Percentiles rank a stretch among this genome's conserved stretches.
Evolutionary conservation across 306 rosid species (phyloP).

Genomic region (Boehmeria nivea): DNA sequence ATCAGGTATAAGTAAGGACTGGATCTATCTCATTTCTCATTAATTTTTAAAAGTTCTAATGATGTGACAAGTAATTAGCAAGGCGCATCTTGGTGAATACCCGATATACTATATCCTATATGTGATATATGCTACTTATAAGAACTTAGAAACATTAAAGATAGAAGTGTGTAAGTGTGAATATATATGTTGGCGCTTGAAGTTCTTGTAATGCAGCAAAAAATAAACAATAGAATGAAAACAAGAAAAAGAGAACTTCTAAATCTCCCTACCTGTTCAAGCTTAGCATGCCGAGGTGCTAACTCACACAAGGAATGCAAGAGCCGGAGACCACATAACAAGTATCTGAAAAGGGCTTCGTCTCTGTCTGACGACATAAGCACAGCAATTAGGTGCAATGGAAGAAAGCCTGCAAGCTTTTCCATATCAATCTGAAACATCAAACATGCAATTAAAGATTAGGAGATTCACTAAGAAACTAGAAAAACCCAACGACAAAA

Average conservation of each 20-base stretch:
- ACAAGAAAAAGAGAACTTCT: conserved; percentile 16
- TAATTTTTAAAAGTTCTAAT: too few relatives aligned
- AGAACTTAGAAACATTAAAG: neutral
- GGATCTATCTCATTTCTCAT: too few relatives aligned
- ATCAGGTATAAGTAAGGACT: too few relatives aligned
- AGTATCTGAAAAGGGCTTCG: conserved; percentile 55
- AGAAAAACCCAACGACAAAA: conserved; percentile 18
- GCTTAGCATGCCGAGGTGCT: conserved; percentile 72
- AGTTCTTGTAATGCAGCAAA: conserved; percentile 10
- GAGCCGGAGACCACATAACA: conserved; percentile 69
- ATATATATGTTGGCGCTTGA: neutral
- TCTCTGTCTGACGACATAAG: conserved; percentile 51
- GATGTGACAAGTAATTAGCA: too few relatives aligned
- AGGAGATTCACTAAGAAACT: conserved; percentile 4
- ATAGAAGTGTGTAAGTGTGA: neutral
- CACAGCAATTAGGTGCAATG: conserved; percentile 68
- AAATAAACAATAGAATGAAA: conserved; percentile 15
- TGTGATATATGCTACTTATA: too few relatives aligned
- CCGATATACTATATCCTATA: too few relatives aligned
- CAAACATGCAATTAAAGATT: conserved; percentile 12
- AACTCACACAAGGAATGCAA: conserved; percentile 87
- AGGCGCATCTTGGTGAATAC: too few relatives aligned
- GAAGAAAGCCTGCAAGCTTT: conserved; percentile 73
- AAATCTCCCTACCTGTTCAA: conserved; percentile 68
- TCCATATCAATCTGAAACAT: conserved; percentile 74